Evolutionary conservation across 192 early-diverging fungal species (phyloP), one percentile per base, ranked within the genome.

Genomic region (Podochytrium sp.): DNA sequence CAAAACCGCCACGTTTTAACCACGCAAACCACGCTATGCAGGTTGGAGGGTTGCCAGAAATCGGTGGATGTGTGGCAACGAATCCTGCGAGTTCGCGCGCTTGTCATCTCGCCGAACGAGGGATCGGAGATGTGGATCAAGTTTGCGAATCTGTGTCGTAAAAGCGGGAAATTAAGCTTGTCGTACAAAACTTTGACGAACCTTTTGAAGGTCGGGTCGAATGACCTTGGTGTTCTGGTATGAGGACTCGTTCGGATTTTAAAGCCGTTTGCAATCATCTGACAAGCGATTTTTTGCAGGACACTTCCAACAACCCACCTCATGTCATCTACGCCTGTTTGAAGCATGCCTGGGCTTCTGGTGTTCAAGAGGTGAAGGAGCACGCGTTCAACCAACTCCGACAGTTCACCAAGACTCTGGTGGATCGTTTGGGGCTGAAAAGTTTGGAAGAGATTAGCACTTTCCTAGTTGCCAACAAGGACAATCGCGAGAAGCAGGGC

Each of bases 51-150:
- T 6, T 89, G 90, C 73, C 90, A 94, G 74, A 80, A 90, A 32
- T 92, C 94, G 50, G 91, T 96, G 0, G 92, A 94, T 42, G 87
- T 95, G 53, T 96, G 95, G 95, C 92, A 93, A 71, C 83, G 86
- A 49, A 83, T 95, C 27, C 76, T 96, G 56, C 87, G 89, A 25
- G 90, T 96, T 34, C 90, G 89, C 32, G 79, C 91, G 7, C 85
- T 96, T 76, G 94, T 92, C 1, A 71, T 95, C 32, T 83, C 91
- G 0, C 93, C 94, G 10, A 83, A 88, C 35, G 87, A 91, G 50
- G 94, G 95, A 61, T 85, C 92, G 83, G 95, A 93, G 27, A 89
- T 90, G 80, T 92, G 91, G 81, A 92, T 94, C 64, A 92, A 94
- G 75, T 96, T 94, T 69, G 89, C 91, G 64, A 93, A 94, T 49